Evolutionary conservation across 495 filamentous ascomycete species (phyloP), one percentile per base, ranked within the genome.

Genomic region (Tuber indicum): DNA sequence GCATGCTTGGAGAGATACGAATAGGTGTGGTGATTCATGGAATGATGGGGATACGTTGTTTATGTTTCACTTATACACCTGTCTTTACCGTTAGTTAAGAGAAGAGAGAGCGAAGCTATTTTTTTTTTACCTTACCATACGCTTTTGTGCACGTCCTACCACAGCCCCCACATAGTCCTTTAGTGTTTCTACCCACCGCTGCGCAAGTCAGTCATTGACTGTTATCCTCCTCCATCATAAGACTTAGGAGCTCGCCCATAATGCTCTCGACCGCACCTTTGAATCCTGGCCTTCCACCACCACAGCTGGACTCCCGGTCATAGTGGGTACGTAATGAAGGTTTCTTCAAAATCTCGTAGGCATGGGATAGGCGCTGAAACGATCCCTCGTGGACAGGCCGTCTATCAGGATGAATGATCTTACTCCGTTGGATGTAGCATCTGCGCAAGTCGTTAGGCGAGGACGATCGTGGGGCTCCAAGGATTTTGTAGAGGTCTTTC

Each of bases 351-450:
- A 86, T 86, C 74, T 86, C 85, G 70, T 84, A 86, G 23, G 85
- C 85, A 74, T 86, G 86, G 12, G 81, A 85, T n/a, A 86, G 83
- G 43, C 85, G 81, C 74, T 86, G 85, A 73, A 86, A 86, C 10
- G 85, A 86, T 32, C 79, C 70, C 21, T 83, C 80, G 70, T 86
- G 84, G 32, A 81, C 80, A 26, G 85, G 85, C 19, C 80, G 79
- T 77, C 84, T 86, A 72, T 86, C 85, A 23, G 85, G 85, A 72
- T 86, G 85, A 44, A 85, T 84, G 74, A 86, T 85, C 79, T 86
- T 86, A 8, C 83, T 84, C 70, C 85, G 82, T 72, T 86, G 84
- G 77, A 86, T 85, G 75, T 86, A 86, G 75, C 81, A 82, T 71
- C 85, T 82, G 71, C 85, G 85, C 72, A 86, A 81, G 71, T 86